Conservation (phyloP, 2,329 filamentous ascomycete species). For the Aspergillus amoenus region DNA sequence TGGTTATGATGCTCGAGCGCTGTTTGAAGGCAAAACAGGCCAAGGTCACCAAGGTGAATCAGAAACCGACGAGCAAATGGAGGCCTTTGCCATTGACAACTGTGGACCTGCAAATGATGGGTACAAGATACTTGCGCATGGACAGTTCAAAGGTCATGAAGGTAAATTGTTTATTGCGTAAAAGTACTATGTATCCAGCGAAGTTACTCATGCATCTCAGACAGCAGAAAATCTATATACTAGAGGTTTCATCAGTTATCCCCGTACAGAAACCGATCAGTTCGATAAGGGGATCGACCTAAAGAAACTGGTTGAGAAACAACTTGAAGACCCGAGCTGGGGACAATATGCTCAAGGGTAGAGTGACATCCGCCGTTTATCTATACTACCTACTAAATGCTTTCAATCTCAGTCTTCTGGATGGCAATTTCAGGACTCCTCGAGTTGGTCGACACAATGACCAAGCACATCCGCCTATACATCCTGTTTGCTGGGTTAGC, state of each 20-base stretch:
- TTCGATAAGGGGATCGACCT: constrained; percentile 91
- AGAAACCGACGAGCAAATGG: constrained; percentile 91
- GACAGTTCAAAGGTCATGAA: constrained; percentile 88
- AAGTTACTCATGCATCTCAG: constrained; percentile 24
- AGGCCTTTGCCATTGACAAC: constrained; percentile 92
- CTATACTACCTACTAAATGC: constrained; percentile 4
- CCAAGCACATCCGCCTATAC: constrained; percentile 95
- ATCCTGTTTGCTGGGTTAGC: constrained; percentile 83
- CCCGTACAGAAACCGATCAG: constrained; percentile 92
- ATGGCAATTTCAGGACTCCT: constrained; percentile 77
- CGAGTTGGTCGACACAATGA: constrained; percentile 86
- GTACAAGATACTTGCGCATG: constrained; percentile 85
- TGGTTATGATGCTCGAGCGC: constrained; percentile 79
- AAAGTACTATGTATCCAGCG: neutral
- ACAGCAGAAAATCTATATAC: constrained; percentile 84
- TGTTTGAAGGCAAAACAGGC: constrained; percentile 76
- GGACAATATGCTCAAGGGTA: constrained; percentile 72
- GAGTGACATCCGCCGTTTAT: constrained; percentile 3
- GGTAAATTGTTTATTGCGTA: constrained; percentile 33
- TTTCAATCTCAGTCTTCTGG: constrained; percentile 52
- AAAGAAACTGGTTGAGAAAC: constrained; percentile 75
- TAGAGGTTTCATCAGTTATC: constrained; percentile 95
- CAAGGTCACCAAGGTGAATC: constrained; percentile 78
- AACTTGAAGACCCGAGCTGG: constrained; percentile 75
- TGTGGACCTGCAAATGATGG: constrained; percentile 94